These are phyloP conservation scores for Cytospora mali DNA, from an alignment of 2,329 filamentous ascomycete species.

Conservation along the genomic window DNA sequence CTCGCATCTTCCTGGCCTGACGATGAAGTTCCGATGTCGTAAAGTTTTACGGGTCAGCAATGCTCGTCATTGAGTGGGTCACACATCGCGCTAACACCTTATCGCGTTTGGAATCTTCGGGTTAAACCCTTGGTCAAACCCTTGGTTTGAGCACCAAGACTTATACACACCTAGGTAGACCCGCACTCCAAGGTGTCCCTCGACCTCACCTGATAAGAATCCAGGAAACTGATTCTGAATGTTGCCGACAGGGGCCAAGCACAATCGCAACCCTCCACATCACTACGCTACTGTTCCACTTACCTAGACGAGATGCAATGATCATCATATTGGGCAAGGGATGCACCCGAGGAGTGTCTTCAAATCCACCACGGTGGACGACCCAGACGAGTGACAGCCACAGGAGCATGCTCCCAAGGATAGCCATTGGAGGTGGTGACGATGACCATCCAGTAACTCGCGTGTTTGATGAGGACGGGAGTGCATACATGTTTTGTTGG, in stretches of 20 bases:
- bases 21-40: constrained; percentile 5
- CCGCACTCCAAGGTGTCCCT: too few species aligned
- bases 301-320: too few species aligned
- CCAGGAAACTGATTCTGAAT: too few species aligned
- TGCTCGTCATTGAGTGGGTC: constrained; percentile 19
- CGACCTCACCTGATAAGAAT: too few species aligned
- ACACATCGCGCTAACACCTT: not conserved
- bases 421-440: not conserved
- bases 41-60: constrained; percentile 18
- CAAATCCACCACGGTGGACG: not conserved
- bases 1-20: not conserved
- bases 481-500: too few species aligned
- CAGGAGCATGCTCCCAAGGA: not conserved
- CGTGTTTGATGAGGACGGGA: too few species aligned
- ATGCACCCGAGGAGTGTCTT: not conserved
- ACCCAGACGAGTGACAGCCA: not conserved
- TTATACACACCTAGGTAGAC: too few species aligned
- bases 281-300: constrained; percentile 35
- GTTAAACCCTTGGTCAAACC: not conserved
- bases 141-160: too few species aligned
- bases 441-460: too few species aligned
- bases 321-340: too few species aligned
- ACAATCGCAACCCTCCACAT: constrained; percentile 33
- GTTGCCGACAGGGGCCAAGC: constrained; percentile 33
- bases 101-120: not conserved